Evolutionary conservation across 2,329 filamentous ascomycete genomes (phyloP), one percentile per base, ranked within the genome.

Genomic region (Aspergillus flavus): DNA sequence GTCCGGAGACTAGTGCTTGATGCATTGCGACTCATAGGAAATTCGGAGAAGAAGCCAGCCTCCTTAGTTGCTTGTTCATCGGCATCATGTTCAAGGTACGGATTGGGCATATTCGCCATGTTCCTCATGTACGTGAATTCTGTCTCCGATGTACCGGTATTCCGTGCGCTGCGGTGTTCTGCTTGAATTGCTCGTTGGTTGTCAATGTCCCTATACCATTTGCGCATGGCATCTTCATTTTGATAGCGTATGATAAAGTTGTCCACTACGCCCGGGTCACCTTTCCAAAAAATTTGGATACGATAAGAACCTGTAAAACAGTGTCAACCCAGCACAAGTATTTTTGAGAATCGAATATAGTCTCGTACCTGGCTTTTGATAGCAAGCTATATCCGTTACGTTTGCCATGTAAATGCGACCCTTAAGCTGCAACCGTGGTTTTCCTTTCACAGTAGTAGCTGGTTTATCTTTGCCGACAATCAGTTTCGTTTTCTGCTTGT

Each of bases 321-420:
- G 5, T 23, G 9, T 16, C 9, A 9, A 48, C 39, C 45, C 21
- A 36, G 45, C n/a, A 21, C 12, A 52, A 59, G 21, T 75, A 19
- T 32, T 34, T 6, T 4, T 52, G 26, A 9, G 23, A 26, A 50
- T n/a, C 10, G 11, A 12, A 36, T 4, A 3, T 21, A 39, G 14
- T n/a, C 39, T 59, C 86, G 75, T 86, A 96, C 94, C 93, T 79
- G 93, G 92, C 78, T 94, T 97, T 57, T 90, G 89, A 64, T 95
- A 84, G 21, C 91, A 94, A 48, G 97, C 84, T n/a, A 97, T 90
- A 76, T 97, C 93, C 45, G 94, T 98, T 60, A 99, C 94, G 74
- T 99, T 99, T 70, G 94, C 93, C 94, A 99, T 98, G 81, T 97
- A 98, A 72, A 99, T 99, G 58, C 95, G 89, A 45, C 95, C 95